Evolutionary conservation across 2,329 filamentous ascomycete genomes (phyloP).

Genomic region (Acrodontium crateriforme): DNA sequence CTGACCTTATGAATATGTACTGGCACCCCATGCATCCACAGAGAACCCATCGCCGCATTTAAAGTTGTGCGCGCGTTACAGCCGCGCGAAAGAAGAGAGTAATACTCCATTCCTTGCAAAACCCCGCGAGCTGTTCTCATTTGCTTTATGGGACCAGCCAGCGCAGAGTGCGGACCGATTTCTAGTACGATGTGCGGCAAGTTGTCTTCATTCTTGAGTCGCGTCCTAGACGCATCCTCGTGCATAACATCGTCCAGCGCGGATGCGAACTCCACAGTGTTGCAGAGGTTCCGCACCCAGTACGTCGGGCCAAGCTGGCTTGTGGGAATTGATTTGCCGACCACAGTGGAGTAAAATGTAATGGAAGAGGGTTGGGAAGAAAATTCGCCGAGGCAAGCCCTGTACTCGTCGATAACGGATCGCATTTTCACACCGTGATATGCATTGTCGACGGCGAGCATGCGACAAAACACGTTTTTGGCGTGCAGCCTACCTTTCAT

Average conservation of each 20-base stretch:
- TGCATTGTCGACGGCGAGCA: constrained; percentile 27
- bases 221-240: no score
- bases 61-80: no score
- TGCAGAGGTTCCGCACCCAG: constrained; percentile 33
- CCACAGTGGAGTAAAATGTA: constrained; percentile 4
- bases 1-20: no score
- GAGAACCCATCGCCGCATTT: no score
- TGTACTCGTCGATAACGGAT: constrained; percentile 5
- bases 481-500: constrained; percentile 18
- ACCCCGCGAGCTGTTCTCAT: background rate
- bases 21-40: no score
- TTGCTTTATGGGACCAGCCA: background rate
- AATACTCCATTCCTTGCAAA: no score
- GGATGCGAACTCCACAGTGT: constrained; percentile 30
- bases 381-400: background rate
- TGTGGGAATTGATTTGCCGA: background rate
- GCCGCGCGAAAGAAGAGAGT: no score
- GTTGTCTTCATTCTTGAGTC: constrained; percentile 1
- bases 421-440: constrained; percentile 29
- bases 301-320: constrained; percentile 16
- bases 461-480: constrained; percentile 24
- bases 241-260: constrained; percentile 20
- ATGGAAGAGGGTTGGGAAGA: background rate
- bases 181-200: background rate
- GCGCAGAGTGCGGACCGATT: background rate